Base-by-base conservation (phyloP, 1,284 basidiomycete species). In the Schizophyllum amplum region DNA sequence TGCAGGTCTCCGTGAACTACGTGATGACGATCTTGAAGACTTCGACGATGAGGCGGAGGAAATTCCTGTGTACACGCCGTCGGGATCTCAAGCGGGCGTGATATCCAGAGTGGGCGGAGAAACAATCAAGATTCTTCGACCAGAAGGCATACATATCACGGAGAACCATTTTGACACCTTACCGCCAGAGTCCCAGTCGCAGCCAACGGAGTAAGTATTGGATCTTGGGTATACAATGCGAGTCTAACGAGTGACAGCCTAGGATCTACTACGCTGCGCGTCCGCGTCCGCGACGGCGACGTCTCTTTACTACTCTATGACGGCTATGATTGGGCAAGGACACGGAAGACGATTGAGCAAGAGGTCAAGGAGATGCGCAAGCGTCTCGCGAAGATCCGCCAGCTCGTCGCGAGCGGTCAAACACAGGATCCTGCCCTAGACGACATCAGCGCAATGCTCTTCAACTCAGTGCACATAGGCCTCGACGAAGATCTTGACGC, bases 401-500 rank as follows among this genome's bases (percentile, higher is more conserved):
- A 99, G 70, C 78, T 99, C 1, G 83, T 99, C n/a, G 92, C 95
- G 0, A 87, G 79, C 49, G 97, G 96, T 1, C 96, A 98, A 68
- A 81, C 82, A 3, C 88, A 94, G 25, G 92, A 97, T 64, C 84
- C 90, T 24, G 82, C 78, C 51, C 77, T 89, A 21, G 93, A 95
- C 64, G 84, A 89, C 51, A 87, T 87, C 4, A 86, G 84, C 59
- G 76, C 92, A 2, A 78, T 89, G 9, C 79, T 98, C 5, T 96
- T 95, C 76, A 96, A 97, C 67, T 98, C 95, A 0, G 82, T 98
- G 23, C 92, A 94, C 66, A 86, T 97, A 56, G 94, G 94, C 21
- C 73, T 95, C 7, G 83, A 86, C 52, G 80, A 82, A 65, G 87
- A 87, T 57, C 71, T 82, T 7, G 86, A 88, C 55, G 82, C 83